phyloP scores from a whole-genome alignment of 2,329 filamentous ascomycete species.

The Aspergillus sp. region DNA sequence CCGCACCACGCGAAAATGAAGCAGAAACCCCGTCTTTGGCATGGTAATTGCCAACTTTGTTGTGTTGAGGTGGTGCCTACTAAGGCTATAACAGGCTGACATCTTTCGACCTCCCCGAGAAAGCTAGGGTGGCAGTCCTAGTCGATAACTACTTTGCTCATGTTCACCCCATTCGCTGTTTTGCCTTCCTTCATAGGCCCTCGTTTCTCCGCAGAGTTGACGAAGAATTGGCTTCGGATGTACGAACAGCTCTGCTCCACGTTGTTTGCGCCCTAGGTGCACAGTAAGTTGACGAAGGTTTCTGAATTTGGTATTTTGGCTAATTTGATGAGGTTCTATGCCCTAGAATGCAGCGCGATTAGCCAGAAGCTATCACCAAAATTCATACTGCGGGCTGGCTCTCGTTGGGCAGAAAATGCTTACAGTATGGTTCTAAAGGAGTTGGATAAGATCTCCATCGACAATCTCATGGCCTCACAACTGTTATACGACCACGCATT shows the following conservation, averaged over 20 bases:
- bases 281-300: not conserved
- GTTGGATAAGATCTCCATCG: conserved; percentile 10
- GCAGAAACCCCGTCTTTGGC: not conserved
- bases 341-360: not conserved
- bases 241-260: not conserved
- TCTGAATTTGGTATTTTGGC: not conserved
- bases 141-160: conserved; percentile 9
- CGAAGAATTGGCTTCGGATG: not conserved
- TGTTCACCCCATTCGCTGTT: conserved; percentile 10
- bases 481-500: conserved; percentile 8
- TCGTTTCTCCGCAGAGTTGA: conserved; percentile 9
- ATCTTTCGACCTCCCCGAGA: not conserved
- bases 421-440: not conserved
- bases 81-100: not conserved
- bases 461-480: conserved; percentile 9
- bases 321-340: conserved; percentile 5
- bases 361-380: not conserved
- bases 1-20: not conserved
- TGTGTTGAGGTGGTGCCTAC: not conserved
- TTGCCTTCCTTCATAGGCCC: conserved; percentile 8
- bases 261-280: conserved; percentile 8
- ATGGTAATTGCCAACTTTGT: not conserved
- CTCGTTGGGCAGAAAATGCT: conserved; percentile 1
- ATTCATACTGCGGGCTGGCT: conserved; percentile 2
- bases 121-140: not conserved